Evolutionary conservation across 2,329 filamentous ascomycete species (phyloP), one percentile per base, ranked within the genome.

Genomic region (Colletotrichum destructivum): DNA sequence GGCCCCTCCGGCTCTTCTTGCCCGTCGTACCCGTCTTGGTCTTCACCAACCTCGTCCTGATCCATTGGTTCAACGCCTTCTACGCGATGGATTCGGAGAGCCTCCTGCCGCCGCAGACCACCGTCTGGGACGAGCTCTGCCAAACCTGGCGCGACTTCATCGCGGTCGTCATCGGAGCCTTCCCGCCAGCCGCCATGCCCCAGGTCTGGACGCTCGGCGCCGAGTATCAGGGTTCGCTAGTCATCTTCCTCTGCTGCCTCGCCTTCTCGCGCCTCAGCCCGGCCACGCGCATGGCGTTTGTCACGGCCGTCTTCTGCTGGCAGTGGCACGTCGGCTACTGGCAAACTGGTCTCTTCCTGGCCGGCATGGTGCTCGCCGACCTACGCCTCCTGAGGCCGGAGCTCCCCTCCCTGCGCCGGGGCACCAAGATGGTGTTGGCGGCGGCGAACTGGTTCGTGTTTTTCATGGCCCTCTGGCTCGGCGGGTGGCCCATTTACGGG

Each of bases 181-280:
- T 31, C 23, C n/a, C 9, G 5, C 69, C 47, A 3, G 81, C 78
- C 42, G 88, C 89, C 75, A 87, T 90, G 75, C 82, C 88, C 26
- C 89, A 90, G 72, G 79, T 90, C 21, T 91, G 89, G 89, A 90
- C 89, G 4, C 90, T 91, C 46, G 88, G 89, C 4, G 84, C 90
- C 59, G 89, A 91, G 77, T 90, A 88, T 75, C 82, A 86, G 71
- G 88, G 86, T 77, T 89, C 87, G 2, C 84, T 91, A 76, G 82
- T 88, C 67, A 82, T 90, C n/a, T 91, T 90, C 78, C 78, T 90
- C 5, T 81, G 84, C 13, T 78, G 89, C 26, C 64, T 89, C 2
- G 88, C 83, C 31, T 84, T 86, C 7, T 85, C 86, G 5, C 81
- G 85, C 31, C 76, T 89, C 42, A 82, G 82, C 40, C 82, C 80